Evolutionary conservation across 75 land plant genomes (phyloP).

Genomic region (Chamaecyparis obtusa): DNA sequence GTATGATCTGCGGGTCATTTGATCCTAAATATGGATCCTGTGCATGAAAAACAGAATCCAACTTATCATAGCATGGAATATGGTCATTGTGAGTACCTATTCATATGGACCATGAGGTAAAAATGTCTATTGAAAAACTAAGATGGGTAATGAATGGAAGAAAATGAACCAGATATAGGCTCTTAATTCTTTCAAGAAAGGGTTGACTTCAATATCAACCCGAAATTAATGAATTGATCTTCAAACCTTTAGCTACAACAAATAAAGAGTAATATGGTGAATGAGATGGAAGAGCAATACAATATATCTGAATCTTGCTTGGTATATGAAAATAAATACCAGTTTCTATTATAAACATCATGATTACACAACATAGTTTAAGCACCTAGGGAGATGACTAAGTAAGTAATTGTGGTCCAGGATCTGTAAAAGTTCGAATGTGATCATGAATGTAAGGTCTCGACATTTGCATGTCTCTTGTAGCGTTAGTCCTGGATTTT

Average conservation of each 20-base stretch:
- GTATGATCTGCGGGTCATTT: not conserved
- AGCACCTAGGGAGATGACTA: not conserved
- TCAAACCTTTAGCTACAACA: not conserved
- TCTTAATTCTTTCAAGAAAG: not conserved
- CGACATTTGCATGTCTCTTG: conserved; percentile 79
- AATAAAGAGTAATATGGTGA: not conserved
- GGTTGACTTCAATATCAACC: conserved; percentile 5
- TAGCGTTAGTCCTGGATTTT: conserved; percentile 66
- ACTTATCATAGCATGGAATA: not conserved
- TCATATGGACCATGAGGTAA: not conserved
- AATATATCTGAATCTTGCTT: not conserved
- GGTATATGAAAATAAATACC: not conserved
- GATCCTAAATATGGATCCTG: not conserved
- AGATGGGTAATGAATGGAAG: not conserved
- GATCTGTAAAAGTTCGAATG: conserved; percentile 40
- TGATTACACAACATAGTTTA: not conserved
- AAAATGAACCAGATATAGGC: not conserved
- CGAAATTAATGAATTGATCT: not conserved
- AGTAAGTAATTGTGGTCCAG: conserved; percentile 50
- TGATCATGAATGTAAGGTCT: conserved; percentile 43
- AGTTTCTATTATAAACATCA: not conserved
- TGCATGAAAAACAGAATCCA: not conserved
- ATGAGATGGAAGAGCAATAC: not conserved
- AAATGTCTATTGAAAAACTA: not conserved
- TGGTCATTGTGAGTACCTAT: not conserved